These are phyloP conservation scores for Tylopilus plumbeoviolaceoides DNA, from an alignment of 768 basidiomycete genomes.

Conservation along the genomic window DNA sequence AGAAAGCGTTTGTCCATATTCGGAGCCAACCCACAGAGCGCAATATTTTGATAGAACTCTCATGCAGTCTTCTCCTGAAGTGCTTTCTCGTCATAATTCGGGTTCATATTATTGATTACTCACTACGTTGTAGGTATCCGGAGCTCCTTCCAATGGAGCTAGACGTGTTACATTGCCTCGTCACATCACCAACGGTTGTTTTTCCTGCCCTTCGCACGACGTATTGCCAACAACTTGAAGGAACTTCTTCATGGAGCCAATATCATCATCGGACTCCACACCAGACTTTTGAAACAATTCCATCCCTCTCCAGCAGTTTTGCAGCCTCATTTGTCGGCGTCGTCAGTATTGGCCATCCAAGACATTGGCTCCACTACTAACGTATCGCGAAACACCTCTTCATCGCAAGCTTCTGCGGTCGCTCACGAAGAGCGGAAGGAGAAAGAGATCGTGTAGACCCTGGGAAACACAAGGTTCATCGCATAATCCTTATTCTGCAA, in stretches of 20 bases:
- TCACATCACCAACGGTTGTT: not conserved
- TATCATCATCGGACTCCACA: not conserved
- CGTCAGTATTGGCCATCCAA: too few relatives aligned
- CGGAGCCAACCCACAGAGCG: slow-evolving; percentile 11
- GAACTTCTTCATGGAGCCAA: not conserved
- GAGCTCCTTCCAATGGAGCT: not conserved
- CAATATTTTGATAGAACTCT: slow-evolving; percentile 26
- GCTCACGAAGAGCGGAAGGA: too few relatives aligned
- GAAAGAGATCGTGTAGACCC: too few relatives aligned
- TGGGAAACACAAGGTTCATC: too few relatives aligned
- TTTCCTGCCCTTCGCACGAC: not conserved
- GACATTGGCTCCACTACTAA: too few relatives aligned
- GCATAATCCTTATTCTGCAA: too few relatives aligned
- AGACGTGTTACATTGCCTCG: not conserved
- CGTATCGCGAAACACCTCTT: too few relatives aligned
- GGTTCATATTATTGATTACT: not conserved
- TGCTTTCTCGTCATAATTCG: not conserved
- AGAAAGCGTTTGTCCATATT: slow-evolving; percentile 15
- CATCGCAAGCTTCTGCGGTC: too few relatives aligned
- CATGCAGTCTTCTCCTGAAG: slow-evolving; percentile 15
- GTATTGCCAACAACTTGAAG: not conserved
- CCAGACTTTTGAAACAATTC: not conserved
- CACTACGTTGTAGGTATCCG: not conserved
- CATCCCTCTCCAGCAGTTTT: not conserved
- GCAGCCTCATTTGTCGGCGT: not conserved